Percentiles rank a stretch among this genome's conserved stretches.
Evolutionary conservation across 1,139 yeast genomes (phyloP).

Genomic region (Williopsis jadinii): DNA sequence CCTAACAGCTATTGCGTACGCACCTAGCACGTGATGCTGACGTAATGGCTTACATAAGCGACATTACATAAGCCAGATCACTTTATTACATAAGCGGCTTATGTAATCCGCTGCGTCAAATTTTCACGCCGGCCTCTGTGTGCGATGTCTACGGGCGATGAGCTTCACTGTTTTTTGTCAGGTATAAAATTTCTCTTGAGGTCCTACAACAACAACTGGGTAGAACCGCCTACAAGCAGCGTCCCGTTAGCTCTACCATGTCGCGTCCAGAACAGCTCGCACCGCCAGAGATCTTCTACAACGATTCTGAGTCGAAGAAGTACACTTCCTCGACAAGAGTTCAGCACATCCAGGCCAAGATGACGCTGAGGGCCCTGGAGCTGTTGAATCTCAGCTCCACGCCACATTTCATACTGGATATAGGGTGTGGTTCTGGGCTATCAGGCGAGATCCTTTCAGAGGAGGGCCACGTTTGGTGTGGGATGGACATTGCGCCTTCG

Average conservation of each 20-base stretch:
- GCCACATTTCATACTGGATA: conserved; percentile 68
- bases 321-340: conserved; percentile 93
- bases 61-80: no score
- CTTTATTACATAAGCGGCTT: no score
- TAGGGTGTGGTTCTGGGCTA: conserved; percentile 97
- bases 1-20: neutral
- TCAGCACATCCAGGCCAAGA: conserved; percentile 94
- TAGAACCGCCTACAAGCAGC: no score
- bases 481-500: conserved; percentile 93
- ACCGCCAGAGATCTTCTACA: conserved; percentile 94
- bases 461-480: conserved; percentile 93
- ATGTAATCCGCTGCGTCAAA: no score
- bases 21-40: neutral
- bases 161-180: no score
- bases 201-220: no score
- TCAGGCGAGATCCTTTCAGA: conserved; percentile 92
- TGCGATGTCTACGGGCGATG: no score
- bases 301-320: conserved; percentile 82
- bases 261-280: conserved; percentile 97
- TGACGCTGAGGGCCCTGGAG: conserved; percentile 92
- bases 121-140: no score
- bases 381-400: conserved; percentile 59
- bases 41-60: no score
- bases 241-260: conserved; percentile 36
- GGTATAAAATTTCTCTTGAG: no score